Percentiles rank a stretch among this genome's conserved stretches.
Evolutionary conservation across 805 yeast species (phyloP).

Genomic region (Teunomyces tritomae): DNA sequence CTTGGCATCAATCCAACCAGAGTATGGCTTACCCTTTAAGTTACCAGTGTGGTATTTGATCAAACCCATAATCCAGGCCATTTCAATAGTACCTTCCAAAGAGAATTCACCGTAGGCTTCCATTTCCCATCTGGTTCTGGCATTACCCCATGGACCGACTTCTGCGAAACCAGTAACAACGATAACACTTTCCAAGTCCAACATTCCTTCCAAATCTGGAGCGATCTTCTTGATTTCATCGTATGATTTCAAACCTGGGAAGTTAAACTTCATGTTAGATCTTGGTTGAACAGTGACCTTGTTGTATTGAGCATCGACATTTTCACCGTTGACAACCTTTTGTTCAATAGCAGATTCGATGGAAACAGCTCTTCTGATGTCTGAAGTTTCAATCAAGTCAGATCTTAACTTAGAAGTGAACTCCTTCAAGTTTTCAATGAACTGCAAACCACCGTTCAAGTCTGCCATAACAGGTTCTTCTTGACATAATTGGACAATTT

Average conservation of each 20-base stretch:
- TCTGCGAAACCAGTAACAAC: slow-evolving; percentile 98
- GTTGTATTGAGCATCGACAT: slow-evolving; percentile 81
- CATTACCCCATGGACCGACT: slow-evolving; percentile 99
- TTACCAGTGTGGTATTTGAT: slow-evolving; percentile 93
- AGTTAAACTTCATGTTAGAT: slow-evolving; percentile 89
- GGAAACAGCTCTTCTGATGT: slow-evolving; percentile 91
- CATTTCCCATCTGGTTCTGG: slow-evolving; percentile 99
- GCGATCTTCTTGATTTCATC: slow-evolving; percentile 66
- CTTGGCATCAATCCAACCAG: slow-evolving; percentile 98
- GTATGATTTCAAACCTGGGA: slow-evolving; percentile 84
- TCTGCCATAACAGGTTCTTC: slow-evolving; percentile 96
- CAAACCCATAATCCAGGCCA: slow-evolving; percentile 99
- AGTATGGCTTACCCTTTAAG: slow-evolving; percentile 83
- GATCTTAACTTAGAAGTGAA: slow-evolving; percentile 77
- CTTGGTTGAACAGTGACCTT: slow-evolving; percentile 83
- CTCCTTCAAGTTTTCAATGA: slow-evolving; percentile 86
- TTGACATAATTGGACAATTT: slow-evolving; percentile 83
- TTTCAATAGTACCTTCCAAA: slow-evolving; percentile 95
- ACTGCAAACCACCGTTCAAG: slow-evolving; percentile 97
- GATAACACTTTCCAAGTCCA: slow-evolving; percentile 86
- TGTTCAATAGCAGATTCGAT: slow-evolving; percentile 90
- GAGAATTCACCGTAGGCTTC: slow-evolving; percentile 94
- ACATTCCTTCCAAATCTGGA: slow-evolving; percentile 81
- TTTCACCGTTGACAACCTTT: slow-evolving; percentile 79
- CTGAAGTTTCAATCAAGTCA: slow-evolving; percentile 76